Conservation (phyloP, 441 rosid genomes). For the Syzygium malaccense region DNA sequence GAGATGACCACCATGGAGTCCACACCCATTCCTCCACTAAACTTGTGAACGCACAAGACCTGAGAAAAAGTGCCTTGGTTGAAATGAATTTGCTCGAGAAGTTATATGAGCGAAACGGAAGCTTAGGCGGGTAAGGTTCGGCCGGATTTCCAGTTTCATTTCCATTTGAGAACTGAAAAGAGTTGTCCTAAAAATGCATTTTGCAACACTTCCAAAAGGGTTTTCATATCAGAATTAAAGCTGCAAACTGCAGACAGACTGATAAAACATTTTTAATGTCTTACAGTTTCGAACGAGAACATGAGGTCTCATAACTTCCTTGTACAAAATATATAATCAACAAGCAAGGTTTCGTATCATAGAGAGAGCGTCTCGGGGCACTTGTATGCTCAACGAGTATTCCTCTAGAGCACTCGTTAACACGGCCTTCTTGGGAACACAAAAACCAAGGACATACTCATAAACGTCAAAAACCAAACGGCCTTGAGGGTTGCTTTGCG, state of each 20-base stretch:
- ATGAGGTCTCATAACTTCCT: background rate
- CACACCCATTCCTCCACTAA: slow-evolving; percentile 43
- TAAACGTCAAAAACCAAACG: background rate
- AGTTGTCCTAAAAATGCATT: background rate
- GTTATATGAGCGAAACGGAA: background rate
- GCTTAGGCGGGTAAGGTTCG: background rate
- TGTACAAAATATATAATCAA: background rate
- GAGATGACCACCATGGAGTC: slow-evolving; percentile 25
- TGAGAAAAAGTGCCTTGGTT: slow-evolving; percentile 2
- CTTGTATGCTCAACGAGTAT: background rate
- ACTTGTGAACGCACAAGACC: slow-evolving; percentile 60
- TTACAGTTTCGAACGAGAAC: background rate
- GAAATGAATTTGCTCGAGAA: background rate
- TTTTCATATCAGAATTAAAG: background rate
- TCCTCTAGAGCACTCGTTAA: background rate
- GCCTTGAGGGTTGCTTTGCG: background rate
- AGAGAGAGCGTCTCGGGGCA: background rate
- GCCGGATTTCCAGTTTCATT: background rate
- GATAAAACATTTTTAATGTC: background rate
- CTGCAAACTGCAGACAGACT: background rate
- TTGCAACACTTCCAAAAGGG: background rate
- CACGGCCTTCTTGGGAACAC: too few species aligned
- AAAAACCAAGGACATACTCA: background rate
- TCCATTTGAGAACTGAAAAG: background rate
- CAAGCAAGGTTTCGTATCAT: background rate